Percentiles rank a stretch among this genome's conserved stretches.
Conservation (phyloP, 768 basidiomycete genomes). For the Suillus paluster region DNA sequence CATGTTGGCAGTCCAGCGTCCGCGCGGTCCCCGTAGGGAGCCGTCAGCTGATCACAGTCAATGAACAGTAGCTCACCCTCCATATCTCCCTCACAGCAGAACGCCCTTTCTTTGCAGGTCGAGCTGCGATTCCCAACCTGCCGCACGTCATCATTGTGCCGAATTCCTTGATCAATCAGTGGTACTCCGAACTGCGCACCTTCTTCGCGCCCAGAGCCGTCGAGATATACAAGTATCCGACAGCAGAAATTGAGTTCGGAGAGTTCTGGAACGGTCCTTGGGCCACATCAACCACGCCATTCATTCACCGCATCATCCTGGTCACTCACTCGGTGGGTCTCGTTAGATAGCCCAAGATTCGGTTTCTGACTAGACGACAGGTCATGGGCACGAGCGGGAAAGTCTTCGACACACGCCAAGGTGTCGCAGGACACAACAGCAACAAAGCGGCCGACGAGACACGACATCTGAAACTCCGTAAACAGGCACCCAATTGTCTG, state of each 20-base stretch:
- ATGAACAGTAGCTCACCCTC: not conserved
- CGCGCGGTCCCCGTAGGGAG: not conserved
- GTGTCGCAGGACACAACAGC: not conserved
- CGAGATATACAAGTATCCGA: not conserved
- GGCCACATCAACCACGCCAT: not conserved
- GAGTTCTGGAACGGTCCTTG: not conserved
- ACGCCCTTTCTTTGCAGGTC: not conserved
- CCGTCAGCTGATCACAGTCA: not conserved
- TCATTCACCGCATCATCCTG: not conserved
- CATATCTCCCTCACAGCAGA: not conserved
- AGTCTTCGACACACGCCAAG: not conserved
- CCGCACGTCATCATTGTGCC: constrained; percentile 4
- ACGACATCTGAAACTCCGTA: not conserved
- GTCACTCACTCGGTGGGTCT: constrained; percentile 1
- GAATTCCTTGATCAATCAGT: not conserved
- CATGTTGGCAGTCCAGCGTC: no score
- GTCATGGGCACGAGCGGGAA: not conserved
- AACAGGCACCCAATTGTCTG: not conserved
- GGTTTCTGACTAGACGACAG: not conserved
- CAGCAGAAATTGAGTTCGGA: not conserved
- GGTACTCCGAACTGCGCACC: not conserved
- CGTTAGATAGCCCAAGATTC: no score
- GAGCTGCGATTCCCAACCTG: not conserved
- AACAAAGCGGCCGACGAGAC: not conserved
- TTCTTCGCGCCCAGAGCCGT: not conserved